Evolutionary conservation across 78 protist genomes (phyloP), one percentile per base, ranked within the genome.

Genomic region (Dictyostelium purpureum): DNA sequence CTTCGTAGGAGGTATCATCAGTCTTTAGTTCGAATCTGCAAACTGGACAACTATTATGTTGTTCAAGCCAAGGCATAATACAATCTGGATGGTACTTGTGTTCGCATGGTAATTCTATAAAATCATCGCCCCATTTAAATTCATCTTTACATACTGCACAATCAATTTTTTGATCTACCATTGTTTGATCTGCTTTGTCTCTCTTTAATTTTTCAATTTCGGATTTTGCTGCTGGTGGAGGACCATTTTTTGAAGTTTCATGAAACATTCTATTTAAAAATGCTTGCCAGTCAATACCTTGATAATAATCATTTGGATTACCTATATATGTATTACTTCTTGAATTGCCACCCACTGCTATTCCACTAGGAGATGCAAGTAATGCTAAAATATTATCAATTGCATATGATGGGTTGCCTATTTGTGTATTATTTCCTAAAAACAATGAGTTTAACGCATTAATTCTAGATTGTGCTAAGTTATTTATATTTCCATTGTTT

Each of bases 61-160:
- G 38, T 66, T 76, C 85, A 28, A 89, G 61, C 94, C 94, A 89
- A 43, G 88, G 94, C 26, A 78, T 33, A 37, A 89, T 89, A 76
- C 94, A 89, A 33, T 43, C 57, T 7, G 88, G 80, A 40, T 89
- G 94, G 69, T 89, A 89, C 35, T 49, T 45, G 40, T 89, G 94
- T 24, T 43, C 42, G 26, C 94, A 89, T 35, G 94, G 94, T 66
- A 89, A 49, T 67, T 89, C 88, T 12, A 89, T 26, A 42, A 74
- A 79, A n/a, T 78, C 88, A 31, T 89, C 77, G 2, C 77, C 88
- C 63, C 71, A n/a, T 38, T 70, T 79, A 66, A 76, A 89, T 14
- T 89, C 89, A 9, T 89, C 94, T 54, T 89, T 77, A 52, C 94
- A 89, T 14, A 89, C 88, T 54, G 90, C 76, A 74, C 94, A 89